phyloP scores from a whole-genome alignment of 2,329 filamentous ascomycete species.

The Gnomoniopsis smithogilvyi region DNA sequence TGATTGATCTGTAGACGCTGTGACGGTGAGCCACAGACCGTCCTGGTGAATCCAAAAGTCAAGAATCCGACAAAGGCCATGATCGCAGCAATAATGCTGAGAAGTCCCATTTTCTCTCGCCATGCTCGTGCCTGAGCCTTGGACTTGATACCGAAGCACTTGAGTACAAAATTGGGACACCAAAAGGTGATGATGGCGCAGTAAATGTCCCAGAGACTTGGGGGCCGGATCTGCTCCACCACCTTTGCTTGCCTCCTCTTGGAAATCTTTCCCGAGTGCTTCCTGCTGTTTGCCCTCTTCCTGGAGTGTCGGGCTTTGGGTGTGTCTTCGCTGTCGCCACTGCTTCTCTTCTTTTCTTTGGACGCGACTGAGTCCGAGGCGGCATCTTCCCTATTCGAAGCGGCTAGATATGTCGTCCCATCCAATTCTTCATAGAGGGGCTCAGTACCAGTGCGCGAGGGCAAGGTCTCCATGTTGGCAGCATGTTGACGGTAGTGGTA shows the following conservation, averaged over 20 bases:
- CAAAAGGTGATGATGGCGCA: conserved; percentile 93
- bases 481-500: conserved; percentile 96
- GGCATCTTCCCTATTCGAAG: conserved; percentile 42
- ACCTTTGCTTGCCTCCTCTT: conserved; percentile 49
- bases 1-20: conserved; percentile 78
- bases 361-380: conserved; percentile 42
- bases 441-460: conserved; percentile 90
- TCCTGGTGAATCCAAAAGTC: conserved; percentile 92
- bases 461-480: conserved; percentile 83
- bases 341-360: conserved; percentile 32
- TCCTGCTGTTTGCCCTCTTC: conserved; percentile 36
- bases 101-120: conserved; percentile 96
- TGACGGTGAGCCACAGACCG: conserved; percentile 74
- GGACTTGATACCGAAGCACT: conserved; percentile 79
- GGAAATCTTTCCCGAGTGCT: conserved; percentile 55
- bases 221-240: conserved; percentile 68
- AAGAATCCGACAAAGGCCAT: conserved; percentile 90
- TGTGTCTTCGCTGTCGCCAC: conserved; percentile 29
- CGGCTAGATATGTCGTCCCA: conserved; percentile 55
- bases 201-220: conserved; percentile 92
- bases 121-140: conserved; percentile 89
- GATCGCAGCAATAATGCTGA: conserved; percentile 87
- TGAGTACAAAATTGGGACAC: conserved; percentile 80
- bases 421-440: conserved; percentile 79
- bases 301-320: conserved; percentile 35